Evolutionary conservation across 257 asterid genomes (phyloP), one percentile per base, ranked within the genome.

Genomic region (Salvia rosmarinus): DNA sequence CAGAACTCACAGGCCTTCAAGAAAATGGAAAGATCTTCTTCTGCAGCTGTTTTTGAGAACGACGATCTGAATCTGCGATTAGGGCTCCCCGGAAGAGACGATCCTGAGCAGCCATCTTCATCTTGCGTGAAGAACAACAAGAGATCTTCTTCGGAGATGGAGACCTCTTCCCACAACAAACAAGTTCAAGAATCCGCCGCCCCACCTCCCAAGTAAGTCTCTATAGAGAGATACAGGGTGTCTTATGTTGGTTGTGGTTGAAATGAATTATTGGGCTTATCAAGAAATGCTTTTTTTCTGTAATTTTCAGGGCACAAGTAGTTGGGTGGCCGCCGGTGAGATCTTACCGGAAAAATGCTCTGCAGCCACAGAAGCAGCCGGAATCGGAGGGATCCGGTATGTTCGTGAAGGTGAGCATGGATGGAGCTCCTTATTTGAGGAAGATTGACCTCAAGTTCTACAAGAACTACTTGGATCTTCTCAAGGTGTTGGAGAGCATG

Each of bases 271-370:
- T 9, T 11, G n/a, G 8, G 32, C 68, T 75, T 28, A 63, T 64
- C 3, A 6, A 20, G n/a, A 21, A n/a, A 9, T 37, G 2, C n/a
- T 25, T 19, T 47, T n/a, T 50, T 4, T 25, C 1, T 3, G 5
- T 13, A 4, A 0, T 64, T 76, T 67, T 46, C 79, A 85, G 88
- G 75, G 78, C 82, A 64, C 92, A 87, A 82, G 83, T 87, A 1
- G 87, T 85, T 3, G 90, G 92, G 2, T 87, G 92, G 92, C 90
- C 92, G 40, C 92, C 88, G 72, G 88, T 87, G 30, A 77, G 87
- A 68, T 83, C 83, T 6, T 81, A 73, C 79, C 54, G 85, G 71
- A 87, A 79, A 72, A 78, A 71, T 14, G 78, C 49, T 0, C 3
- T 80, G 63, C 65, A 70, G 54, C 20, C 51, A 57, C 49, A 70